Evolutionary conservation across 306 rosid species (phyloP), one percentile per base, ranked within the genome.

Genomic region (Cajanus cajan): DNA sequence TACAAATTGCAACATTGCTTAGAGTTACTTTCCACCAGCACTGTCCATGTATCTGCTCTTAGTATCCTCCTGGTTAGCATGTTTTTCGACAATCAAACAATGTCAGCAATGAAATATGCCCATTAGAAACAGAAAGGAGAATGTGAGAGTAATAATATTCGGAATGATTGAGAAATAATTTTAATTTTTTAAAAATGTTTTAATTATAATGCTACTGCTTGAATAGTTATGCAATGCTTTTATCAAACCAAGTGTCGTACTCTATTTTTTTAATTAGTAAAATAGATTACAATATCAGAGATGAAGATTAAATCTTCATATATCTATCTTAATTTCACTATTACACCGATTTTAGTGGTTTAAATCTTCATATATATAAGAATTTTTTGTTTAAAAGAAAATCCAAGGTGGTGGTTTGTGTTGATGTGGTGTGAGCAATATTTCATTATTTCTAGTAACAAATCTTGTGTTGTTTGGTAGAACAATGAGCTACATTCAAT

Each of bases 401-500:
- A 43, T 66, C 50, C 44, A 54, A 8, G 52, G 11, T 61, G 61
- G 41, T 76, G 34, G 70, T 33, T 54, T 4, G 10, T 69, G 62
- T 31, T 48, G 8, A 73, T 40, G 39, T 24, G 57, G 41, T 40
- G 69, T 9, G 34, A 43, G 15, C 14, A 59, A 25, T n/a, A 74
- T 74, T 74, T 67, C 6, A 41, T n/a, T n/a, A 74, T 74, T 74
- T 67, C 8, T 15, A 52, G 39, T 80, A 24, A 75, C 8, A 8
- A 36, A 18, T 62, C 6, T 31, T 50, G 8, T 43, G 64, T 21
- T 74, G 7, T 36, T 37, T 64, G 80, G 73, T 50, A 36, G 75
- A 77, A 39, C 63, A 79, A 50, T 80, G 34, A 16, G 37, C 13
- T 82, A 22, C 52, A 50, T 80, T 83, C 76, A 59, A 83, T 66